phyloP scores from a whole-genome alignment of 2,329 filamentous ascomycete genomes.

The Stagonosporopsis chrysanthemi region DNA sequence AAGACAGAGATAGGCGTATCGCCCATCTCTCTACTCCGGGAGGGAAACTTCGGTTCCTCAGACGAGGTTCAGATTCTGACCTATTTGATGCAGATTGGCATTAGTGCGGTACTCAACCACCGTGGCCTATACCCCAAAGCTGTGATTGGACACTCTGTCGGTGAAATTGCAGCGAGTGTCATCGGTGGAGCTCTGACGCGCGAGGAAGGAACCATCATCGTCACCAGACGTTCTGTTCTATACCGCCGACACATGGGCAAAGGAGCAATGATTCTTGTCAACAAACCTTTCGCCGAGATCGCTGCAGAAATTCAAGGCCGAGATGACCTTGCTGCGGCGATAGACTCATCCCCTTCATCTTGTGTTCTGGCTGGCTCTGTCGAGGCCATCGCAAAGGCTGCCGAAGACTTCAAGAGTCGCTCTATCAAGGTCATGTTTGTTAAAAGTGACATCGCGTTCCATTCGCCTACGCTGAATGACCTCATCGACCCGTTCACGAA shows the following conservation, averaged over 20 bases:
- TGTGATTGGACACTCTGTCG: slow-evolving; percentile 37
- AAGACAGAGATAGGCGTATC: slow-evolving; percentile 26
- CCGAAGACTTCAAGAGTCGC: slow-evolving; percentile 26
- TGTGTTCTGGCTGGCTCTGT: slow-evolving; percentile 43
- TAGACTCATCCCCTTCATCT: slow-evolving; percentile 46
- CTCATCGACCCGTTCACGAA: slow-evolving; percentile 39
- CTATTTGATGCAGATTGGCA: slow-evolving; percentile 43
- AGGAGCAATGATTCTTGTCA: slow-evolving; percentile 43
- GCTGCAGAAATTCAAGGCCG: slow-evolving; percentile 27
- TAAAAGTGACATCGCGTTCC: slow-evolving; percentile 53
- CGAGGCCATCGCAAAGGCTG: slow-evolving; percentile 27
- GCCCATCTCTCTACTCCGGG: slow-evolving; percentile 16
- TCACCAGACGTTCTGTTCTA: slow-evolving; percentile 40
- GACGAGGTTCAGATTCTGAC: slow-evolving; percentile 45
- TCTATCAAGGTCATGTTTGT: slow-evolving; percentile 44
- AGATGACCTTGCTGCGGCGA: slow-evolving; percentile 40
- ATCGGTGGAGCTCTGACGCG: slow-evolving; percentile 42
- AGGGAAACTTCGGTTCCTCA: slow-evolving; percentile 31
- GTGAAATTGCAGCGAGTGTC: slow-evolving; percentile 48
- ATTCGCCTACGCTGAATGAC: slow-evolving; percentile 45
- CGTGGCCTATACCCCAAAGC: slow-evolving; percentile 23
- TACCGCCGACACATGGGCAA: slow-evolving; percentile 39
- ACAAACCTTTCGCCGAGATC: slow-evolving; percentile 37
- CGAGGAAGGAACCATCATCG: slow-evolving; percentile 46
- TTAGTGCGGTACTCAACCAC: slow-evolving; percentile 28